phyloP scores from a whole-genome alignment of 1,139 yeast species.

The Pichia terricola region DNA sequence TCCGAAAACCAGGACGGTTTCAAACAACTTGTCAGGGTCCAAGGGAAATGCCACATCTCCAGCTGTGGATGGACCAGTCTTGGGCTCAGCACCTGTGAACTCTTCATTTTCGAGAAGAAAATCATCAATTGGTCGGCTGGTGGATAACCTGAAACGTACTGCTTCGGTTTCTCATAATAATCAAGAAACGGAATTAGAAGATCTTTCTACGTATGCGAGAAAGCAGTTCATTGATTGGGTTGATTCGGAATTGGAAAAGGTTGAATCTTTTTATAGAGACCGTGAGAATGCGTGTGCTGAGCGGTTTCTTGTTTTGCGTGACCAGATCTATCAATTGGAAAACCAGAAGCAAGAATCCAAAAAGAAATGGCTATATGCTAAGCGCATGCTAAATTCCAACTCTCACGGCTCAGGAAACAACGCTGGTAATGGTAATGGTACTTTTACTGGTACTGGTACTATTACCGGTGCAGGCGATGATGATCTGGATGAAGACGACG shows the following conservation, averaged over 20 bases:
- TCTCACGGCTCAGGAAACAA: background rate
- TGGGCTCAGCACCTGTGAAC: too few relatives aligned
- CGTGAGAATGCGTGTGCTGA: conserved; percentile 54
- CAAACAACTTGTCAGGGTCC: too few relatives aligned
- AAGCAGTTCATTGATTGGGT: conserved; percentile 53
- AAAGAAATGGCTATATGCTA: conserved; percentile 13
- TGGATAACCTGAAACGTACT: conserved; percentile 13
- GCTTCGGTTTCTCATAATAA: background rate
- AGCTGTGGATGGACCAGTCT: too few relatives aligned
- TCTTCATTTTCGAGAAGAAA: background rate
- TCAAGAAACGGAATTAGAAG: conserved; percentile 15
- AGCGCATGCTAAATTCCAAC: conserved; percentile 2
- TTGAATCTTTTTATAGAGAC: conserved; percentile 49
- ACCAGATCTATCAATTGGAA: conserved; percentile 54
- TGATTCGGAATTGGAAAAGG: conserved; percentile 46
- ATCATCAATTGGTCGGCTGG: conserved; percentile 8
- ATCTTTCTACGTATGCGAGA: conserved; percentile 27
- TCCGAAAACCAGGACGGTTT: too few relatives aligned
- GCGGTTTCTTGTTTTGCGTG: conserved; percentile 53
- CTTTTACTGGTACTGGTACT: background rate
- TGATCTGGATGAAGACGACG: conserved; percentile 5
- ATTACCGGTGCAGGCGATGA: background rate
- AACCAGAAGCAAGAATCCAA: conserved; percentile 35
- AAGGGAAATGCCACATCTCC: background rate
- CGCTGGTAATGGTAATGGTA: background rate